These are phyloP conservation scores for Penicillium longicatenatum DNA, from an alignment of 495 filamentous ascomycete species.

Conservation along the genomic window DNA sequence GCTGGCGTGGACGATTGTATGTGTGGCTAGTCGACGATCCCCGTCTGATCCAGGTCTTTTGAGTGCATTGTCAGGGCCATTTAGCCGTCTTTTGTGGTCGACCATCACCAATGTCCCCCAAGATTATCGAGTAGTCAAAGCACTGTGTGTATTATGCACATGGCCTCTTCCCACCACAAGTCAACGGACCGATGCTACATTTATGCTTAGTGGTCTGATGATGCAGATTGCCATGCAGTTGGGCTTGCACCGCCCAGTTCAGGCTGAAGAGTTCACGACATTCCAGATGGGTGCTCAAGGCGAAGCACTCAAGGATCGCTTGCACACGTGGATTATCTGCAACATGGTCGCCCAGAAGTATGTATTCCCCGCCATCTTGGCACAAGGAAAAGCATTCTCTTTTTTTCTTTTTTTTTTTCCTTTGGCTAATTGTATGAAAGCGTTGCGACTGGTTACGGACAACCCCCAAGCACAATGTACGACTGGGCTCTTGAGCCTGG, in stretches of 20 bases:
- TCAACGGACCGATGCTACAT: slow-evolving; percentile 83
- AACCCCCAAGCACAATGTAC: slow-evolving; percentile 81
- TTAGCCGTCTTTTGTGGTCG: slow-evolving; percentile 77
- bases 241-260: slow-evolving; percentile 85
- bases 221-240: slow-evolving; percentile 93
- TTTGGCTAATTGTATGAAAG: slow-evolving; percentile 37
- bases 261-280: slow-evolving; percentile 87
- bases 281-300: slow-evolving; percentile 79
- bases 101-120: slow-evolving; percentile 81
- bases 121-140: slow-evolving; percentile 86
- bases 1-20: slow-evolving; percentile 85
- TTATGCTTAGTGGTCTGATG: slow-evolving; percentile 88
- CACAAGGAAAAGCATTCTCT: neutral
- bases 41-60: slow-evolving; percentile 68
- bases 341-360: slow-evolving; percentile 87
- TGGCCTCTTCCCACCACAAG: slow-evolving; percentile 91
- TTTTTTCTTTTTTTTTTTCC: too few species aligned
- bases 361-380: slow-evolving; percentile 16
- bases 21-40: slow-evolving; percentile 78
- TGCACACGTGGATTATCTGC: slow-evolving; percentile 89
- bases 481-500: slow-evolving; percentile 78
- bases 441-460: slow-evolving; percentile 87
- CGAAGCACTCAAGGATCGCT: slow-evolving; percentile 80
- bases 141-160: slow-evolving; percentile 83
- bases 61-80: slow-evolving; percentile 66